Base-by-base conservation (phyloP, 371 early-diverging fungal species). In the Fennellomyces sp. region DNA sequence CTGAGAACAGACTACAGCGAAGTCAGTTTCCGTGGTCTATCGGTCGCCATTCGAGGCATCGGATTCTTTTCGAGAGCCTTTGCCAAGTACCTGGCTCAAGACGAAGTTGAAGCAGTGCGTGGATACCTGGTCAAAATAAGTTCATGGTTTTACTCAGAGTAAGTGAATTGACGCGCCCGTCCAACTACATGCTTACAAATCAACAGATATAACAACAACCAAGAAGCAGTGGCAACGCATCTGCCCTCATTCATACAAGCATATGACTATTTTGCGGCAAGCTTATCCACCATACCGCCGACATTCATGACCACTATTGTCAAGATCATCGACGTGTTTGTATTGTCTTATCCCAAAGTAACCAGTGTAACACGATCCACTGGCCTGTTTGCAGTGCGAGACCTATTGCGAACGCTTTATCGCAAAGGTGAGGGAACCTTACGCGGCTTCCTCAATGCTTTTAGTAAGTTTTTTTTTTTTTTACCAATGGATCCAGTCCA, bases 1-100 rank as follows among this genome's bases (percentile, higher is more conserved):
- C 53, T 85, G 45, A 66, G 76, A 35, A 51, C 63, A 12, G 76
- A 78, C 2, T 65, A 72, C 11, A 61, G 70, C n/a, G 58, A 76
- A 13, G 76, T 80, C 21, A 80, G 84, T 21, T 65, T 88, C 30
- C 64, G 58, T 15, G 55, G 60, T 17, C 47, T 76, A 1, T 88
- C 92, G 2, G 72, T 86, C 2, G 86, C 89, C 4, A 84, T 93
- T 38, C 78, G 88, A 49, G 87, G 89, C 10, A 80, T 88, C 31
- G 93, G 93, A 0, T 83, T 87, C 54, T 86, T 93, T 58, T 82
- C 90, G 0, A 75, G 75, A n/a, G 83, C 85, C 0, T 87, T 81
- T 65, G 80, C 78, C 41, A 69, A 66, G 11, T 76, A 77, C 13
- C 56, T 81, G 57, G 55, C 68, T 0, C 58, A 58, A 17, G 73